A percentile compares a stretch with the other conserved stretches of the same genome.
Conservation (phyloP, 371 early-diverging fungal genomes). For the Dichotomocladium elegans region DNA sequence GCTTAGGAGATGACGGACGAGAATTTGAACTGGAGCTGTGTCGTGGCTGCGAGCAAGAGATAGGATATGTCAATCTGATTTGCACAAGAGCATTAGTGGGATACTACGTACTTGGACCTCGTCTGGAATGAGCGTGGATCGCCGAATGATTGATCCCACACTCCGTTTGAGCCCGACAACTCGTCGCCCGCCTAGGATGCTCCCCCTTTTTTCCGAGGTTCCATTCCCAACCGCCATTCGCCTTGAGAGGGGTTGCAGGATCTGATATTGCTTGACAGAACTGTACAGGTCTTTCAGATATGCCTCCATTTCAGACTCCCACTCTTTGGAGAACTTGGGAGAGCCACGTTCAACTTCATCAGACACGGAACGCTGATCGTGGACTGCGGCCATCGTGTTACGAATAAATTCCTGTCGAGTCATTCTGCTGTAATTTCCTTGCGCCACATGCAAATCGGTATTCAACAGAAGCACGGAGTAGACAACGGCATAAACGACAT, state of each 20-base stretch:
- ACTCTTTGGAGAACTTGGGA: slow-evolving; percentile 22
- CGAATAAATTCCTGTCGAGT: slow-evolving; percentile 57
- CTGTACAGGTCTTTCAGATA: slow-evolving; percentile 66
- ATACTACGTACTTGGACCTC: slow-evolving; percentile 24
- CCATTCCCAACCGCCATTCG: neutral
- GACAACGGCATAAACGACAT: slow-evolving; percentile 81
- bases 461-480: slow-evolving; percentile 87
- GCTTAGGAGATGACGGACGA: slow-evolving; percentile 12
- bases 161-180: slow-evolving; percentile 17
- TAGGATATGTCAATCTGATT: neutral
- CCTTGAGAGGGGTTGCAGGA: slow-evolving; percentile 55
- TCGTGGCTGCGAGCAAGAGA: slow-evolving; percentile 8
- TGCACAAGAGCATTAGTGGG: neutral
- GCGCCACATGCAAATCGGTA: slow-evolving; percentile 89
- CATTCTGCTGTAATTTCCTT: slow-evolving; percentile 60
- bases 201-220: slow-evolving; percentile 10
- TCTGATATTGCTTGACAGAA: slow-evolving; percentile 72
- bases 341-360: slow-evolving; percentile 17
- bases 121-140: slow-evolving; percentile 22
- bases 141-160: slow-evolving; percentile 16
- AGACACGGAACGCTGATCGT: slow-evolving; percentile 37
- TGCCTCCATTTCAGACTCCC: slow-evolving; percentile 41
- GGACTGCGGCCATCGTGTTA: slow-evolving; percentile 54
- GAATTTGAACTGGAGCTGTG: slow-evolving; percentile 13
- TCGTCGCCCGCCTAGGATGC: slow-evolving; percentile 14